Conservation (phyloP, 495 filamentous ascomycete species). For the Hypoxylon lienhwacheense region DNA sequence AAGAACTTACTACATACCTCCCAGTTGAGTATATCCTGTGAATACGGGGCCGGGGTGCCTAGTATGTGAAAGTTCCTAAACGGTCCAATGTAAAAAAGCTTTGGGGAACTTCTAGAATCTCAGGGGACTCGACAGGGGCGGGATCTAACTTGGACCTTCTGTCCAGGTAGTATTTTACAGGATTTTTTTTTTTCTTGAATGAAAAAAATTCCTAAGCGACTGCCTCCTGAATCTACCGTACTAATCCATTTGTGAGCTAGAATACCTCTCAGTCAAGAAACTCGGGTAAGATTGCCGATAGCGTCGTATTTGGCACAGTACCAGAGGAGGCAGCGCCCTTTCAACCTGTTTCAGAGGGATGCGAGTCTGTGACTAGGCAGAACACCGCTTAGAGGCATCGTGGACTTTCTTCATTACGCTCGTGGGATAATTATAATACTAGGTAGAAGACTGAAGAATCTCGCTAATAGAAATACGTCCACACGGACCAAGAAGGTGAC, state of each 20-base stretch:
- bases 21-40: too few relatives aligned
- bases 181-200: too few relatives aligned
- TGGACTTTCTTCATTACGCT: slow-evolving; percentile 21
- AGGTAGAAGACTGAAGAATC: neutral
- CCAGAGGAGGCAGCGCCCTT: slow-evolving; percentile 3
- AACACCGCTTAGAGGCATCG: slow-evolving; percentile 2
- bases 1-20: too few relatives aligned
- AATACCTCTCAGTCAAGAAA: slow-evolving; percentile 11
- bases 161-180: too few relatives aligned
- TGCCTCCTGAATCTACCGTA: neutral
- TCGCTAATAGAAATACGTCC: too few relatives aligned
- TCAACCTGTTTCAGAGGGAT: slow-evolving; percentile 19
- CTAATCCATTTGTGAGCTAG: neutral
- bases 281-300: slow-evolving; percentile 27
- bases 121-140: slow-evolving; percentile 7
- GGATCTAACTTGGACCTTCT: slow-evolving; percentile 9
- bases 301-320: neutral
- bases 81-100: slow-evolving; percentile 10
- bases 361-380: slow-evolving; percentile 1
- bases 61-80: slow-evolving; percentile 3
- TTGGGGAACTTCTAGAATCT: slow-evolving; percentile 26
- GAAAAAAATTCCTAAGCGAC: slow-evolving; percentile 21
- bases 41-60: too few relatives aligned
- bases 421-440: neutral
- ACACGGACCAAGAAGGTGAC: too few relatives aligned